Evolutionary conservation across 1,139 yeast species (phyloP), one percentile per base, ranked within the genome.

Genomic region (Hyphopichia wangnamkhiaoensis): DNA sequence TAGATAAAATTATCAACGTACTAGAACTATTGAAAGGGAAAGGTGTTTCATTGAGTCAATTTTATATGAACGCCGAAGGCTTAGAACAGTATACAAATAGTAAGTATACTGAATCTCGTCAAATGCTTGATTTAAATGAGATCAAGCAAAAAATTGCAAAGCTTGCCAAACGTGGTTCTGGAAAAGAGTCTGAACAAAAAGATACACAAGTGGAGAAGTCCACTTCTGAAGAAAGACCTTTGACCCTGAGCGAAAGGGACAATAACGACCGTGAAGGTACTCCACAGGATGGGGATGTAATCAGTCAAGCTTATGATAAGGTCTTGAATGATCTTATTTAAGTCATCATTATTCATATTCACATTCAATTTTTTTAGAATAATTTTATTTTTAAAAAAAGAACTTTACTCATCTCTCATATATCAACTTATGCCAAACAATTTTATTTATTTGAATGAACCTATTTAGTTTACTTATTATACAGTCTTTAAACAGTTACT

Each of bases 231-330:
- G 39, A 23, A 20, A 23, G 17, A 8, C 10, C 28, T 9, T 25
- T 25, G 6, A 25, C 8, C n/a, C 5, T n/a, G 24, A 21, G 10
- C 24, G 24, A 21, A 21, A n/a, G n/a, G n/a, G n/a, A n/a, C n/a
- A n/a, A n/a, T n/a, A n/a, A n/a, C n/a, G n/a, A n/a, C n/a, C n/a
- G n/a, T 37, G 50, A 37, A 3, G 50, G 20, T 48, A 47, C 40
- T 16, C 7, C 14, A 5, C 24, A 4, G 46, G 37, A 53, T 6
- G 48, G 51, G 5, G 67, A 58, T 21, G 65, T 61, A 3, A 61
- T 76, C 14, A 71, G 62, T 43, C 70, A 74, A 21, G 76, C 80
- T 0, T 79, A 76, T 50, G 84, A 79, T 52, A 61, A 70, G 42
- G 73, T 79, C 12, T 58, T 78, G 39, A 76, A 70, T 34, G 68